Base-by-base conservation (phyloP, 371 early-diverging fungal genomes). In the Apophysomyces ossiformis region DNA sequence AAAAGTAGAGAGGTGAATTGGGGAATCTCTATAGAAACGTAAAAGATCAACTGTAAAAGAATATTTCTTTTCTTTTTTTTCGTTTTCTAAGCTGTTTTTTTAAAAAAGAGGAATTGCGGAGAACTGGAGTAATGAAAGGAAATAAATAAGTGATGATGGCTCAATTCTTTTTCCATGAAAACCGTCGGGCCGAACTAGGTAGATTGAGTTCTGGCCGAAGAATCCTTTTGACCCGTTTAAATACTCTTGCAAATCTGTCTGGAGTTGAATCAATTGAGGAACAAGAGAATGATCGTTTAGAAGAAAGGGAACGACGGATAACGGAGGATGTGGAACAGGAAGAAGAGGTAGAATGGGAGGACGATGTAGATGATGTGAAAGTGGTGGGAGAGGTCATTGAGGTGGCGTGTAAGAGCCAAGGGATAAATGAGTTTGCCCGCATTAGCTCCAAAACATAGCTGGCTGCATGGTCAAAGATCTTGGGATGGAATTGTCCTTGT, bases 371-470 rank as follows among this genome's bases (percentile, higher is more conserved):
- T 18, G 54, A 26, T 26, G 54, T 21, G 21, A 26, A 50, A 7
- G 54, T 21, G n/a, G 21, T 21, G 21, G 54, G 21, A 7, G 54
- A 21, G 21, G 54, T 7, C 16, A 26, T 21, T 18, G 54, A 9
- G 54, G 54, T 50, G 54, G 54, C 54, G 54, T 50, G 54, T 32
- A 50, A 50, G 35, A 50, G 54, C 54, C 54, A 78, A 12, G 77
- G 74, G 59, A 80, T 73, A 65, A 80, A 80, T 4, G 80, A 73
- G 61, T 73, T 75, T 37, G 73, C 73, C 9, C 80, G 64, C 58
- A 80, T 58, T 37, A 80, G 58, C 58, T 80, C 80, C 21, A 77
- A 43, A 4, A 80, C 74, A 43, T 73, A 71, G 13, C 58, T 58
- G 26, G 65, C 73, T n/a, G 77, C 75, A 7, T 73, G 75, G 44